Evolutionary conservation across 2,329 filamentous ascomycete species (phyloP), one percentile per base, ranked within the genome.

Genomic region (Scedosporium minutisporum): DNA sequence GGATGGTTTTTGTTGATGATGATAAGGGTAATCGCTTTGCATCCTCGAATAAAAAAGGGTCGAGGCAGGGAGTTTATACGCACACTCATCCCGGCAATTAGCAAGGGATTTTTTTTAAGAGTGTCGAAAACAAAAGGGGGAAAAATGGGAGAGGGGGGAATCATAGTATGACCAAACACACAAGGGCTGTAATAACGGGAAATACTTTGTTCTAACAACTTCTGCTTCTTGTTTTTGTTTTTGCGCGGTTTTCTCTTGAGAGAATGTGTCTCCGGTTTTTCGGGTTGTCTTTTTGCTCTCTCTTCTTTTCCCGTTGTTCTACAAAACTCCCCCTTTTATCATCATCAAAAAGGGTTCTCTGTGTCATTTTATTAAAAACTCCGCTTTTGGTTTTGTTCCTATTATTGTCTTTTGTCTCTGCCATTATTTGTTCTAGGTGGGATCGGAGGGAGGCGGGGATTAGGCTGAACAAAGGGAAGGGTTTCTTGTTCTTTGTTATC

Each of bases 181-280:
- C 51, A 27, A 55, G 51, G 51, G 23, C 51, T 55, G 51, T 55
- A 55, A 55, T 55, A 55, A 23, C 51, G 51, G 51, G 51, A 55
- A 27, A 55, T 55, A 55, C 23, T 55, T 48, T 55, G 51, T 55
- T 55, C 51, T 55, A 55, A 55, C 51, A 55, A 14, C 23, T 55
- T 55, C 23, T 55, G 51, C 51, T 55, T 55, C 23, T 27, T 55
- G n/a, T 55, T 55, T 53, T 5, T 27, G 18, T 16, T 55, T 55
- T 55, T 27, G 12, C 18, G 23, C 18, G 18, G 51, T 18, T 55
- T 53, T 55, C 51, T 55, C 51, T 55, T 12, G 44, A 48, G 44
- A n/a, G 6, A 48, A 48, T 48, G 16, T 48, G 44, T 48, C 44
- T 18, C 21, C 6, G 6, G 16, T 23, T 48, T 44, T 48, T 48